Evolutionary conservation across 345 rosid genomes (phyloP), one percentile per base, ranked within the genome.

Genomic region (Eucalyptus pauciflora): DNA sequence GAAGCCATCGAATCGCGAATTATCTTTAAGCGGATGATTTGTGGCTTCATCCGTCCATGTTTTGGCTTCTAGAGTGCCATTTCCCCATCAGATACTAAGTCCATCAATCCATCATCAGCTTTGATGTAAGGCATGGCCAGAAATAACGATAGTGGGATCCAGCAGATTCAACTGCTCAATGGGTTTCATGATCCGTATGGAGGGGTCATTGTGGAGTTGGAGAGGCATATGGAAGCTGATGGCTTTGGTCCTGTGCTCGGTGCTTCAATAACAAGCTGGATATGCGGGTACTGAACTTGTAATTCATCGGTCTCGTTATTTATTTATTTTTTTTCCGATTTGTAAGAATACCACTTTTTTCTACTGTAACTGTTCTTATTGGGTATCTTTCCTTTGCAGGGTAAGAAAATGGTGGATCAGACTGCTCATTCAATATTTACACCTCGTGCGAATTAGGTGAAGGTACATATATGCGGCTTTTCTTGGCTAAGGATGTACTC

Each of bases 351-450:
- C 43, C 41, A 20, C 13, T 9, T 31, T 88, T 37, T 15, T 49
- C 25, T 49, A 16, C 9, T 52, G 17, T 29, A 60, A 24, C 4
- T 41, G 16, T 69, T 81, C 22, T 50, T 86, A 22, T n/a, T 64
- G 50, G 88, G 51, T 50, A 12, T 52, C 45, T 15, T 15, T 54
- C 6, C 46, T 89, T 48, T 91, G 88, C 88, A 96, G 98, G 97
- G 97, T 52, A 97, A 93, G 91, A 95, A 50, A 60, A 96, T 93
- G 18, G 91, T 97, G 98, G 98, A 93, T 97, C 64, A 95, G 95
- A 79, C 60, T 96, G 86, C 93, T 95, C 7, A 91, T 94, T 79
- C 43, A 64, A 86, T 90, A 87, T 79, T 92, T 93, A 50, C 91
- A 92, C 91, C 95, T 95, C 58, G 94, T 95, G 17, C 91, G 91